Evolutionary conservation across 139 green algal species (phyloP).

Genomic region (Closterium sp.): DNA sequence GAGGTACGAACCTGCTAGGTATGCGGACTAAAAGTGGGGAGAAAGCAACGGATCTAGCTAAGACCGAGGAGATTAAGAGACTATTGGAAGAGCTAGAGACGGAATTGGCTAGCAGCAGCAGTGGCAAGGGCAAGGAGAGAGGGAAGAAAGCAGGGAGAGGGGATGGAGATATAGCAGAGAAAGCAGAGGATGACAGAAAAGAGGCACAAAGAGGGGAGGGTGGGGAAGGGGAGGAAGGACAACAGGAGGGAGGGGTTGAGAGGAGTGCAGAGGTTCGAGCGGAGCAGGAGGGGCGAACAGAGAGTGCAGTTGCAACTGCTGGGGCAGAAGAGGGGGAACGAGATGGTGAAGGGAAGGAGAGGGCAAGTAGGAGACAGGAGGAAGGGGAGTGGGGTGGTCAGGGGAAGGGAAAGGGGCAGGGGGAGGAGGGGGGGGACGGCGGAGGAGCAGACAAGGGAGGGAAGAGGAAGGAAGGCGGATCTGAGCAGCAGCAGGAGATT

Average conservation of each 20-base stretch:
- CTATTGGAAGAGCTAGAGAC: slow-evolving; percentile 15
- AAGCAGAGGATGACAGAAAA: neutral
- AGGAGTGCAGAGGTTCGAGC: neutral
- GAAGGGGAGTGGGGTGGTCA: neutral
- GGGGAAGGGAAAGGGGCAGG: neutral
- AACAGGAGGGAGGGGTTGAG: neutral
- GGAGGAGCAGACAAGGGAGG: neutral
- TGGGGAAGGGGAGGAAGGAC: neutral
- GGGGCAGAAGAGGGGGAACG: too few relatives aligned
- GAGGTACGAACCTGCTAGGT: neutral
- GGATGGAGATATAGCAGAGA: neutral
- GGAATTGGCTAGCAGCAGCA: neutral
- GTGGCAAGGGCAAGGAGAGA: neutral
- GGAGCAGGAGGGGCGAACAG: neutral
- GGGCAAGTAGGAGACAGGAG: neutral
- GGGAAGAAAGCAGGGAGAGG: neutral
- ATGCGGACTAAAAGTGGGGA: slow-evolving; percentile 14
- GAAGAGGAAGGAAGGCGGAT: neutral
- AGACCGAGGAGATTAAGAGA: slow-evolving; percentile 18
- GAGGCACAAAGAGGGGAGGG: neutral
- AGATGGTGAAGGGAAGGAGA: neutral
- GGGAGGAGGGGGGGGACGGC: neutral
- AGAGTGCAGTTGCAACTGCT: neutral
- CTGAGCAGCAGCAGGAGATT: neutral
- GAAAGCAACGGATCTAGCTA: slow-evolving; percentile 9